These are phyloP conservation scores for Sphaerulina musiva DNA, from an alignment of 2,329 filamentous ascomycete genomes.

Conservation along the genomic window DNA sequence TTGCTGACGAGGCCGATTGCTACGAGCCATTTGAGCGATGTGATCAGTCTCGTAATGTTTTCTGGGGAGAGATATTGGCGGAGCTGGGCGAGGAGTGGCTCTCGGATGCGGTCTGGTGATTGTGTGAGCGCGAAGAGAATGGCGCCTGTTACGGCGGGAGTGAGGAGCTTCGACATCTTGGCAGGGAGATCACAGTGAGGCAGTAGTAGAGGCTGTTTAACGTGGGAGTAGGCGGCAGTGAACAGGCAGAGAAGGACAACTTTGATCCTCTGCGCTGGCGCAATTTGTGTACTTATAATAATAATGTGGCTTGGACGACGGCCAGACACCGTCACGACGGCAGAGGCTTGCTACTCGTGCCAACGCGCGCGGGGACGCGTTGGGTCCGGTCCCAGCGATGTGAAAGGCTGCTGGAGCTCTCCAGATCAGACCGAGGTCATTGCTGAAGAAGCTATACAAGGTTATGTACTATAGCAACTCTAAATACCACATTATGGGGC, in stretches of 20 bases:
- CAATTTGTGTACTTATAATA: neutral
- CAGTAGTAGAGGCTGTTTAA: neutral
- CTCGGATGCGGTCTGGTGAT: conserved; percentile 27
- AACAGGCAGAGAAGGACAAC: conserved; percentile 1
- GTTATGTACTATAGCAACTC: neutral
- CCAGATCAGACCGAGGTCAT: neutral
- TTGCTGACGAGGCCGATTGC: conserved; percentile 29
- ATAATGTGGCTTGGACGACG: neutral
- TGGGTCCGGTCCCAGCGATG: neutral
- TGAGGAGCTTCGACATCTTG: conserved; percentile 16
- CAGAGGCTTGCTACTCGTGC: conserved; percentile 1
- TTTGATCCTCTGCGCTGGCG: neutral
- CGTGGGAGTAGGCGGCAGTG: neutral
- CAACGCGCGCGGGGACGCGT: neutral
- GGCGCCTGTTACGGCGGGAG: conserved; percentile 28
- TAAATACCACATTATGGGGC: neutral
- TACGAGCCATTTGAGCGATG: conserved; percentile 29
- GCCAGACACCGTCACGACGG: neutral
- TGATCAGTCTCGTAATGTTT: conserved; percentile 25
- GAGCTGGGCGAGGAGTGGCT: conserved; percentile 28
- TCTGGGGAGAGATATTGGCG: conserved; percentile 25
- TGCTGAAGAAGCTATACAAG: neutral
- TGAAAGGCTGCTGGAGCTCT: neutral
- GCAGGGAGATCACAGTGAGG: neutral
- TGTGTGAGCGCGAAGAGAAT: conserved; percentile 28